These are phyloP conservation scores for Chlorella vulgaris DNA, from an alignment of 139 green algal species.

Conservation along the genomic window DNA sequence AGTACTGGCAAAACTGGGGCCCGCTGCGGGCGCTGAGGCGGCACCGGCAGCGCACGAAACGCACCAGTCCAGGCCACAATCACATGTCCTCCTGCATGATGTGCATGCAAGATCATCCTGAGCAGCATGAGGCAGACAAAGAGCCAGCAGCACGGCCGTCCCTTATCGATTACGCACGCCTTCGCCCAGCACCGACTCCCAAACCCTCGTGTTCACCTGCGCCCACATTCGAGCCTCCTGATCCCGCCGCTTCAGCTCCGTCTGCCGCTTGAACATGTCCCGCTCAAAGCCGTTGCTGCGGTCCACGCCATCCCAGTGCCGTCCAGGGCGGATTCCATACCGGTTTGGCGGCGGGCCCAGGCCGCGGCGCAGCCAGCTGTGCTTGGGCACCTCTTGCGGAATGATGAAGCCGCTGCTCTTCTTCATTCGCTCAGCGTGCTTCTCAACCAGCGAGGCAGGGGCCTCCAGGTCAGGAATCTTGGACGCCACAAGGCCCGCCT, in stretches of 20 bases:
- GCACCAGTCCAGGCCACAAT: not conserved
- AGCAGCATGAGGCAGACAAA: not conserved
- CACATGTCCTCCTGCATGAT: constrained; percentile 28
- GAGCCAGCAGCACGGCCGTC: too few relatives aligned
- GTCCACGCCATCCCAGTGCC: constrained; percentile 98
- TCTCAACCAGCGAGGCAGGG: constrained; percentile 34
- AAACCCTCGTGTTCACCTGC: constrained; percentile 51
- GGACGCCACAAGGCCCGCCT: constrained; percentile 66
- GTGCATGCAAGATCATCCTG: not conserved
- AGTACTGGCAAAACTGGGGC: too few relatives aligned
- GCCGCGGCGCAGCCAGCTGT: constrained; percentile 91
- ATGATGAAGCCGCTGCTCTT: constrained; percentile 88
- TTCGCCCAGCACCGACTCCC: not conserved
- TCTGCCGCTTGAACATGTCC: constrained; percentile 75
- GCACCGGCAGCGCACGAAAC: not conserved
- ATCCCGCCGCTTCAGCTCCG: constrained; percentile 49
- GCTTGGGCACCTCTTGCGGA: constrained; percentile 84
- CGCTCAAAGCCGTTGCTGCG: constrained; percentile 93
- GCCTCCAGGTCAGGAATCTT: constrained; percentile 28
- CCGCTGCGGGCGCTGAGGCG: too few relatives aligned
- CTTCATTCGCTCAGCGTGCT: constrained; percentile 41
- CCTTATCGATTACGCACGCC: too few relatives aligned
- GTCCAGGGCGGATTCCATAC: constrained; percentile 90
- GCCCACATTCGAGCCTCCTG: constrained; percentile 69
- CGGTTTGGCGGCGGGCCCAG: constrained; percentile 83